A percentile compares a stretch with the other conserved stretches of the same genome.
These are phyloP conservation scores for Rugonectria rugulosa DNA, from an alignment of 2,329 filamentous ascomycete species.

Conservation along the genomic window DNA sequence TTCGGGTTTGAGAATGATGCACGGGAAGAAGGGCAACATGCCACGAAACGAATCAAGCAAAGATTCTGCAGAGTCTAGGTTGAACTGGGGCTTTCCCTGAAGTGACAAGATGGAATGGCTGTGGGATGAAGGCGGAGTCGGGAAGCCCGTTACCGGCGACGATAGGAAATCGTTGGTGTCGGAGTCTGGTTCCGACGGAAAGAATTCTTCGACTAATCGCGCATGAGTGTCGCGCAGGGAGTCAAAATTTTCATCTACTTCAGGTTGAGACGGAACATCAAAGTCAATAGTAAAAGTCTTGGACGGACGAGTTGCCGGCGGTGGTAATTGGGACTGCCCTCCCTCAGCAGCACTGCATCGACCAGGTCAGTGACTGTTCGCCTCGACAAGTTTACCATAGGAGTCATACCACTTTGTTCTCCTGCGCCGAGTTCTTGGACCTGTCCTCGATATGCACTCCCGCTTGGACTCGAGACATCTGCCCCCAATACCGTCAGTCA, in stretches of 20 bases:
- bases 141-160: conserved; percentile 30
- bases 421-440: conserved; percentile 58
- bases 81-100: conserved; percentile 60
- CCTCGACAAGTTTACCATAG: neutral
- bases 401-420: conserved; percentile 51
- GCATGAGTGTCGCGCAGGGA: conserved; percentile 53
- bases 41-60: conserved; percentile 53
- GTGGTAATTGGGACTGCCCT: conserved; percentile 36
- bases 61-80: conserved; percentile 59
- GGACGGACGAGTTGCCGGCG: conserved; percentile 47
- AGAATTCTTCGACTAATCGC: conserved; percentile 49
- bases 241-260: conserved; percentile 51
- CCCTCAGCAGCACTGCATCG: conserved; percentile 30
- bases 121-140: conserved; percentile 41
- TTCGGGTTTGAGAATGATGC: conserved; percentile 49
- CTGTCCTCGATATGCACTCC: conserved; percentile 61
- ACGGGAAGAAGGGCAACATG: conserved; percentile 55
- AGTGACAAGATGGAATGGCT: conserved; percentile 48
- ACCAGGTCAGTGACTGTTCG: neutral
- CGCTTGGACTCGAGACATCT: conserved; percentile 62
- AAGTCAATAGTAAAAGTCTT: conserved; percentile 64
- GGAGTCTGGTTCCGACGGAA: conserved; percentile 41
- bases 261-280: conserved; percentile 50
- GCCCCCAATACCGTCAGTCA: conserved; percentile 1
- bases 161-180: conserved; percentile 27